Evolutionary conservation across 371 early-diverging fungal genomes (phyloP), one percentile per base, ranked within the genome.

Genomic region (Lichtheimia hyalospora): DNA sequence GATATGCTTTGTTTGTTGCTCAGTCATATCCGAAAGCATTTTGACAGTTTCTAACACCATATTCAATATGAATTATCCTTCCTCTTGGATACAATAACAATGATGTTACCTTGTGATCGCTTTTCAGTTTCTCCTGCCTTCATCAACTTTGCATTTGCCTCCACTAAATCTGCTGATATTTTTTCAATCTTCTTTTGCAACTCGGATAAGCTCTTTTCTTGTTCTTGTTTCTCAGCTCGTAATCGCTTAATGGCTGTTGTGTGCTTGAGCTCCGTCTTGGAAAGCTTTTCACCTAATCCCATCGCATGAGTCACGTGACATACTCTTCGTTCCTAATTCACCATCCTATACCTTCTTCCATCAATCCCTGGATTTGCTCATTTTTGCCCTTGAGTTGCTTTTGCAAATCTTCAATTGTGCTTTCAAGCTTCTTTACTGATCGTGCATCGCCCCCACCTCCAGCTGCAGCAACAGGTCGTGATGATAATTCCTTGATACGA

Each of bases 181-280:
- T 71, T 70, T n/a, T 91, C 92, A 5, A 88, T 64, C 63, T 87
- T 89, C 61, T 81, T 80, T 57, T 83, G 84, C 2, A 87, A 58
- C 8, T 86, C 88, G 18, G 61, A 56, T 10, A 84, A 53, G 4
- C 67, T 58, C 55, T 86, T 88, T 6, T 91, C 92, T 2, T 68
- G 52, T n/a, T 88, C 89, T 14, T 72, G 66, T 61, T 84, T 84
- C 60, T 91, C 89, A 0, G 76, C 71, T 34, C 92, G 77, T 27
- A 92, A 69, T 51, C 85, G 84, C 61, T 95, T 93, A 64, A 92
- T 85, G 0, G 81, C 81, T 43, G 83, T 90, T 4, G 84, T 72
- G 23, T 87, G 78, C 54, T 90, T 90, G 24, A 93, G 70, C 62
- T 93, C 93, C 25, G 82, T 85, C 56, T 92, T 89, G 13, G 93